Conservation (phyloP, 768 basidiomycete species). For the Pisolithus tinctorius region DNA sequence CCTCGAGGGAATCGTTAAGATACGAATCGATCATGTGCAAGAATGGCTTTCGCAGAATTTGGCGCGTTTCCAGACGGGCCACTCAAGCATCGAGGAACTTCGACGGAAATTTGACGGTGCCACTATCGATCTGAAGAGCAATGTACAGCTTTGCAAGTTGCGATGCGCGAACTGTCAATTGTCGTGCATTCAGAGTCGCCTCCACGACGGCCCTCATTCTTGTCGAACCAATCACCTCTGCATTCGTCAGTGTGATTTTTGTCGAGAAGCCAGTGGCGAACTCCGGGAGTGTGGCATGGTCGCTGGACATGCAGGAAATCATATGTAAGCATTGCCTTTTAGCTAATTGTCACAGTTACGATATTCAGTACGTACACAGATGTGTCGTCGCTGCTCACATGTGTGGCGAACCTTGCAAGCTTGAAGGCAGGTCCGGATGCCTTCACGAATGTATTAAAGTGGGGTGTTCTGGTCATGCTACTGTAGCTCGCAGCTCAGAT, state of each 20-base stretch:
- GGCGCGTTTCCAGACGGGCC: constrained; percentile 32
- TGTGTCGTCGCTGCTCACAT: constrained; percentile 47
- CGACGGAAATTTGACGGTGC: constrained; percentile 32
- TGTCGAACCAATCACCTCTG: constrained; percentile 44
- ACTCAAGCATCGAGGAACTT: constrained; percentile 36
- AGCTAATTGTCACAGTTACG: not conserved
- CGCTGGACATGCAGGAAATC: constrained; percentile 49
- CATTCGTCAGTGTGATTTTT: constrained; percentile 31
- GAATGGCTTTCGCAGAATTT: constrained; percentile 42
- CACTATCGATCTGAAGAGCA: constrained; percentile 24
- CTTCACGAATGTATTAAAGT: constrained; percentile 48
- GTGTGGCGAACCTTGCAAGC: constrained; percentile 46
- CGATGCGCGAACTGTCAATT: constrained; percentile 41
- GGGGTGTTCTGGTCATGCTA: not conserved
- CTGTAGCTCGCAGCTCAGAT: not conserved
- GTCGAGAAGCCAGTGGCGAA: not conserved
- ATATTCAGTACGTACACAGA: constrained; percentile 23
- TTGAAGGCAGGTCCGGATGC: constrained; percentile 44
- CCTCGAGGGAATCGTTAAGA: constrained; percentile 27
- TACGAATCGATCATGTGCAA: constrained; percentile 23
- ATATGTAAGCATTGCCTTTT: constrained; percentile 36
- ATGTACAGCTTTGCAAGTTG: constrained; percentile 34
- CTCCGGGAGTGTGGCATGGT: not conserved
- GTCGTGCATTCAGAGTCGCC: constrained; percentile 34
- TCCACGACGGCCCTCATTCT: constrained; percentile 38